These are phyloP conservation scores for Collybiopsis luxurians DNA, from an alignment of 768 basidiomycete species.

Conservation along the genomic window DNA sequence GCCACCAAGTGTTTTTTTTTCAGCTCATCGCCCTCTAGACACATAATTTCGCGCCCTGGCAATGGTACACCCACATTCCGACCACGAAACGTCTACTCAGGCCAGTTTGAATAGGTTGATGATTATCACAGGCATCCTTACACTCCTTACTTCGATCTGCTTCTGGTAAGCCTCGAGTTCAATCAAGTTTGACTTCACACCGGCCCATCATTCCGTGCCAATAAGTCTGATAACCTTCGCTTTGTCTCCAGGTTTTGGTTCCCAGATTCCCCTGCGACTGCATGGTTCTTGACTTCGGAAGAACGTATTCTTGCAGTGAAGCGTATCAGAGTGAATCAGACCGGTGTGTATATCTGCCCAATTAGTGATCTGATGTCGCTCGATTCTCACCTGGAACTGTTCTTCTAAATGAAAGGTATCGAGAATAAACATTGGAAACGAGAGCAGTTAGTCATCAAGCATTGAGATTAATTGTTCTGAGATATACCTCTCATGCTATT, in stretches of 20 bases:
- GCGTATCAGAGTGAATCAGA: slow-evolving; percentile 50
- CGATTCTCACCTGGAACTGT: no score
- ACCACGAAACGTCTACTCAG: background rate
- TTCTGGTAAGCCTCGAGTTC: slow-evolving; percentile 50
- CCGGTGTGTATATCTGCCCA: slow-evolving; percentile 12
- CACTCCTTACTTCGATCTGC: slow-evolving; percentile 53
- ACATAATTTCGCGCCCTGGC: slow-evolving; percentile 64
- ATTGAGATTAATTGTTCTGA: background rate
- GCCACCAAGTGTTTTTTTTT: background rate
- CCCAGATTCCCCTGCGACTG: slow-evolving; percentile 76
- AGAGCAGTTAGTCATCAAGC: slow-evolving; percentile 55
- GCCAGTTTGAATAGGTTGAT: slow-evolving; percentile 51
- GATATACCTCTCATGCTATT: background rate
- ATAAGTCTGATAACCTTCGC: no score
- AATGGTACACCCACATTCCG: slow-evolving; percentile 55
- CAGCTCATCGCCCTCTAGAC: slow-evolving; percentile 26
- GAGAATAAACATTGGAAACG: slow-evolving; percentile 81
- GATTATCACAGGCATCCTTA: slow-evolving; percentile 69
- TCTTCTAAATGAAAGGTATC: no score
- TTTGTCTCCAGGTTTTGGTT: slow-evolving; percentile 59
- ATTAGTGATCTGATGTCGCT: no score
- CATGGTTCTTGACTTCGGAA: slow-evolving; percentile 66
- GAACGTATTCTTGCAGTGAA: slow-evolving; percentile 68
- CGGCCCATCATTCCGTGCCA: background rate
- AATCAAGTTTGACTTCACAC: no score